phyloP scores from a whole-genome alignment of 129 eudicot genomes.

The Calendula officinalis region DNA sequence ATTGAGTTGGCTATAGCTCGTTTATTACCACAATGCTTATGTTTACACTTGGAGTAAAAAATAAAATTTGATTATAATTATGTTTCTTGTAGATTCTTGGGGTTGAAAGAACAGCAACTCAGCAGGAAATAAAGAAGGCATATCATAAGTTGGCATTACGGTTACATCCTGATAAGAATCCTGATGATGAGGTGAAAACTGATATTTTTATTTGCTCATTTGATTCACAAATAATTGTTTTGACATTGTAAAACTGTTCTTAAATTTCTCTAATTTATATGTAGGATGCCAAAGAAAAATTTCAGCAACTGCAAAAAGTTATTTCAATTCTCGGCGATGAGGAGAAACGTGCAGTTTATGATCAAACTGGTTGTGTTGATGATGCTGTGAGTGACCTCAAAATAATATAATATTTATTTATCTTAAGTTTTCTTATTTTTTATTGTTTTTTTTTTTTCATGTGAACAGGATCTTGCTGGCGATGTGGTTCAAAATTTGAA shows the following conservation, averaged over 20 bases:
- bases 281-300: constrained; percentile 91
- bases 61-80: background rate
- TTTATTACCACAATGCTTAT: background rate
- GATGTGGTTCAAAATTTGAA: constrained; percentile 71
- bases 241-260: background rate
- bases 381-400: constrained; percentile 70
- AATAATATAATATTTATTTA: background rate
- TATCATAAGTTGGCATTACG: constrained; percentile 88
- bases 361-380: constrained; percentile 94
- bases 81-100: constrained; percentile 67
- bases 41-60: background rate
- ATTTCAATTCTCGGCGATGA: constrained; percentile 96
- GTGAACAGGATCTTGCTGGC: constrained; percentile 87
- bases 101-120: constrained; percentile 82
- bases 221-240: background rate
- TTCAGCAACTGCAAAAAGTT: constrained; percentile 96
- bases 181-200: constrained; percentile 68
- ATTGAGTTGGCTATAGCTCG: no score
- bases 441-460: background rate
- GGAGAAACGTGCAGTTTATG: constrained; percentile 90
- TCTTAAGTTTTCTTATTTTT: constrained; percentile 4
- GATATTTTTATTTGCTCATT: background rate
- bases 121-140: constrained; percentile 84
- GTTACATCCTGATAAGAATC: constrained; percentile 96
- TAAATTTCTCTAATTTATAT: background rate